Percentiles rank a stretch among this genome's conserved stretches.
Conservation (phyloP, 495 filamentous ascomycete species). For the Hyaloscypha bicolor region DNA sequence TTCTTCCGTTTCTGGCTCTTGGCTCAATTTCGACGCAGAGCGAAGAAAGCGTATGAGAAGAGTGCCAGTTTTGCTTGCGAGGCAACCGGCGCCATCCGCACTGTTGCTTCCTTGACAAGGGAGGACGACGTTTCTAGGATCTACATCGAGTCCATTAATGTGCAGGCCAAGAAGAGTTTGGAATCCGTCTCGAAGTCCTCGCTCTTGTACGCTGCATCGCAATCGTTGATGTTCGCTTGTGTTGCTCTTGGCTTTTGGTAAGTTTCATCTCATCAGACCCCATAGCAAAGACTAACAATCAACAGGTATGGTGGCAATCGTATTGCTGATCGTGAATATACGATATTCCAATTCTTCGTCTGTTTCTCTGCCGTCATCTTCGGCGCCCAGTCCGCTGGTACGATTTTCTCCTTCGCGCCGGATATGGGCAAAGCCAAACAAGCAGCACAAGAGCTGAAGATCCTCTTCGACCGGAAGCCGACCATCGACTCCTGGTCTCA, state of each 20-base stretch:
- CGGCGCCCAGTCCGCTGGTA: conserved; percentile 83
- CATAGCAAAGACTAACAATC: background rate
- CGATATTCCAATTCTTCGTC: conserved; percentile 81
- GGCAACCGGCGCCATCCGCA: conserved; percentile 87
- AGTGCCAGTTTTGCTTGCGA: conserved; percentile 88
- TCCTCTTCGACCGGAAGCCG: conserved; percentile 76
- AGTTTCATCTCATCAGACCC: conserved; percentile 1
- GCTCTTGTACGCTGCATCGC: conserved; percentile 74
- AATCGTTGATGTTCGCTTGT: conserved; percentile 78
- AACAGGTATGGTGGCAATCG: conserved; percentile 73
- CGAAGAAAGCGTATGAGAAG: conserved; percentile 70
- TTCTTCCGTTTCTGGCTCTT: conserved; percentile 89
- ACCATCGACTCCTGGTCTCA: conserved; percentile 81
- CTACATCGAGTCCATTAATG: conserved; percentile 69
- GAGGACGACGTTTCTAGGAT: conserved; percentile 75
- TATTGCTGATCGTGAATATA: conserved; percentile 69
- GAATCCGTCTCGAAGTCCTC: conserved; percentile 69
- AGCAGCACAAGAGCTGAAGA: conserved; percentile 74
- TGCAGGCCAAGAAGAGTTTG: conserved; percentile 63
- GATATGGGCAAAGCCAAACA: conserved; percentile 90
- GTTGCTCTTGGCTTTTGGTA: conserved; percentile 88
- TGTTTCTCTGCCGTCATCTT: conserved; percentile 81
- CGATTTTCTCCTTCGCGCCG: conserved; percentile 80
- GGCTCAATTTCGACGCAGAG: conserved; percentile 68
- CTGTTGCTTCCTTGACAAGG: conserved; percentile 85